Evolutionary conservation across 352 stramenopile species (phyloP), one percentile per base, ranked within the genome.

Genomic region (Globisporangium echinulatum): DNA sequence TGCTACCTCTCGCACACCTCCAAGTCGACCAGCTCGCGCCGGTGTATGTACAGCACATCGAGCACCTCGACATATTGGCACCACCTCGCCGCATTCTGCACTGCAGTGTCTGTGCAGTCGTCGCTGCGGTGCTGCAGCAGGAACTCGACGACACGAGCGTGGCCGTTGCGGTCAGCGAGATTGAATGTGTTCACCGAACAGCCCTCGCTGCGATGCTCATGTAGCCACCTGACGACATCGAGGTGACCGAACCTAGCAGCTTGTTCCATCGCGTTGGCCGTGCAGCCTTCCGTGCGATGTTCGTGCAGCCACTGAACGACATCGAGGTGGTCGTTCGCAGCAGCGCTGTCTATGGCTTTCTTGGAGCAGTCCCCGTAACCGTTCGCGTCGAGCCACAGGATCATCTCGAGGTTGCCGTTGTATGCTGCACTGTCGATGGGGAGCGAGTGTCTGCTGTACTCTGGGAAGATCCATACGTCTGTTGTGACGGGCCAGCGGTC

Each of bases 271-370:
- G 63, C 63, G 10, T 46, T 19, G 7, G 46, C 11, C 9, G 59
- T 63, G 7, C 59, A 63, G 42, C 52, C 62, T 46, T 70, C 59
- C 9, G 4, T 33, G 3, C 63, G 63, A 54, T 66, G 14, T 4
- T 13, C 37, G 38, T 67, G 61, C 11, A 67, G 42, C 51, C 36
- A 67, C 47, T 43, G n/a, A 11, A 40, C 19, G 4, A 25, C 25
- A 3, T n/a, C 48, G 49, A 53, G 19, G 4, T 53, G 49, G 1
- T n/a, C n/a, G n/a, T n/a, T n/a, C n/a, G n/a, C n/a, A n/a, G n/a
- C n/a, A n/a, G n/a, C n/a, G n/a, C n/a, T n/a, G n/a, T n/a, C n/a
- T n/a, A 25, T 25, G 19, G 19, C 19, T 25, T 25, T 25, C 19
- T 25, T 25, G 19, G 19, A 25, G 19, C 19, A 25, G 19, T 25